Base-by-base conservation (phyloP, 306 rosid genomes). In the Sicyos edulis region DNA sequence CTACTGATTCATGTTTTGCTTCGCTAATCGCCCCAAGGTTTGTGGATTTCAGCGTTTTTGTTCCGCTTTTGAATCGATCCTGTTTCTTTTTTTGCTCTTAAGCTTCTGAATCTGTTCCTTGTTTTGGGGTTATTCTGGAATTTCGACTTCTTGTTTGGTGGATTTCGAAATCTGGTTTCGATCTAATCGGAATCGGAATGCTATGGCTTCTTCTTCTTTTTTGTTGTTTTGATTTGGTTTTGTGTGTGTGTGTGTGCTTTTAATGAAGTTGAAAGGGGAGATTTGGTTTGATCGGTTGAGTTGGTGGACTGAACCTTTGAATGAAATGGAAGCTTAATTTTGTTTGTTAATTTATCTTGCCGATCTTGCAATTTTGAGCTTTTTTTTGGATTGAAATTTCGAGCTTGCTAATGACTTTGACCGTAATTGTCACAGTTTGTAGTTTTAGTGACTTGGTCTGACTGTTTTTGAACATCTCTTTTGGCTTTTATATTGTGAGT, bases 301-400 rank as follows among this genome's bases (percentile, higher is more conserved):
- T 34, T 55, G 8, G 66, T 54, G 55, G 34, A 34, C 56, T 40
- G 51, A 34, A 6, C 4, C n/a, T 55, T 13, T 55, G 21, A 8
- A 32, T 20, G 51, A 17, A 17, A 12, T 40, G 19, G 49, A 54
- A 55, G 19, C 24, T 72, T 55, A n/a, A 52, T 52, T 53, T 70
- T 47, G 26, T 53, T 53, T 24, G 19, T 71, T 13, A 26, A 17
- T 37, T 56, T 13, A 42, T 11, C 42, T 14, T 15, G 34, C 32
- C 67, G 66, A 72, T 72, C 67, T 72, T 56, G 75, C 75, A 42
- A n/a, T 71, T 54, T 71, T n/a, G 3, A 53, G 62, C n/a, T n/a
- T n/a, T n/a, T n/a, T n/a, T n/a, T n/a, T n/a, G n/a, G n/a, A n/a
- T 72, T 56, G 75, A 66, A 42, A n/a, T 71, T 54, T 71, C 10